phyloP scores from a whole-genome alignment of 2,329 filamentous ascomycete genomes.

The Myrmaecium sp. region DNA sequence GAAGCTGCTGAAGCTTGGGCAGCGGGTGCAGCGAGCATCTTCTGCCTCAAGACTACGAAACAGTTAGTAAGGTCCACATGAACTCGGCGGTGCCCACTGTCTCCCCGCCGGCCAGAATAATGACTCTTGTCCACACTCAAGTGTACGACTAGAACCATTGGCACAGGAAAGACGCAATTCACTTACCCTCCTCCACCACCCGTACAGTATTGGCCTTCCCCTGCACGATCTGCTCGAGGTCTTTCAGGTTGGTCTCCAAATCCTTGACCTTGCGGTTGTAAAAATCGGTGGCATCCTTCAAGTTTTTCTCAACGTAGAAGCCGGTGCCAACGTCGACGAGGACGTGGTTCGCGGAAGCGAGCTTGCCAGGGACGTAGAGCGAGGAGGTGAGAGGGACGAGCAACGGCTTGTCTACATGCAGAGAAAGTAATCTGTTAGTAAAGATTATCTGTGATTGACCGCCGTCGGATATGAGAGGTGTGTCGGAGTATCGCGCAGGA shows the following conservation, averaged over 20 bases:
- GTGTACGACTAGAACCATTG: background rate
- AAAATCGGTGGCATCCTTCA: conserved; percentile 45
- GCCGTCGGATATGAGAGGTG: conserved; percentile 11
- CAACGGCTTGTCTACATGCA: conserved; percentile 39
- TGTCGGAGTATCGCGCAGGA: background rate
- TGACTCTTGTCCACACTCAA: background rate
- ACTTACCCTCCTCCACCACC: conserved; percentile 60
- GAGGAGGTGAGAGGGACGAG: conserved; percentile 92
- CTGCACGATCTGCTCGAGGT: conserved; percentile 51
- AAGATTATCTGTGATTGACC: conserved; percentile 11
- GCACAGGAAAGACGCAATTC: background rate
- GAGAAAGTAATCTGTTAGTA: background rate
- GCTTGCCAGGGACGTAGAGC: conserved; percentile 74
- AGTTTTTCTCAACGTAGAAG: conserved; percentile 79
- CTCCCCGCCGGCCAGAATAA: background rate
- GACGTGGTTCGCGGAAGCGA: conserved; percentile 31
- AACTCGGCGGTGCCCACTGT: background rate
- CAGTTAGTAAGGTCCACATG: too few relatives aligned
- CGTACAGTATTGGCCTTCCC: conserved; percentile 71
- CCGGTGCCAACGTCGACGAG: conserved; percentile 87
- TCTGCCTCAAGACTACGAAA: conserved; percentile 5
- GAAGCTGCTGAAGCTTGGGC: too few relatives aligned
- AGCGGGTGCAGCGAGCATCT: conserved; percentile 3
- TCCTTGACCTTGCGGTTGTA: conserved; percentile 53
- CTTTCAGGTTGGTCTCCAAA: conserved; percentile 45